Evolutionary conservation across 495 filamentous ascomycete genomes (phyloP).

Genomic region (Neurospora pannonica): DNA sequence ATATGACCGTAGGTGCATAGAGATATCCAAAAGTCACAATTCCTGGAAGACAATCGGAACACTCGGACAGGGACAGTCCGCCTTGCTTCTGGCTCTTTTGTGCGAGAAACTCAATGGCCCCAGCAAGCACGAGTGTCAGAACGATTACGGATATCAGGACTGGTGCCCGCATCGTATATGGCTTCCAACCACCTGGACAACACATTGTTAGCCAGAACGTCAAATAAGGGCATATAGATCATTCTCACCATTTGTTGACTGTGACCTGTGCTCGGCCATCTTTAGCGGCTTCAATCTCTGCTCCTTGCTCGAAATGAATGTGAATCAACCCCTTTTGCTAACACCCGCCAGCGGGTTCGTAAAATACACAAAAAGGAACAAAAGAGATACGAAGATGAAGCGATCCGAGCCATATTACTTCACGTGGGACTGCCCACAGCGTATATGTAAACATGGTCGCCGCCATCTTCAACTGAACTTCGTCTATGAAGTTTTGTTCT

Average conservation of each 20-base stretch:
- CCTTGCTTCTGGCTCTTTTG: slow-evolving; percentile 14
- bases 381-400: too few species aligned
- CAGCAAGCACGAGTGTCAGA: slow-evolving; percentile 17
- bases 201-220: too few species aligned
- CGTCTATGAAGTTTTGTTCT: too few species aligned
- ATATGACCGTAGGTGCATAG: slow-evolving; percentile 32
- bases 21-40: slow-evolving; percentile 23
- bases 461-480: not conserved
- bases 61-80: slow-evolving; percentile 27
- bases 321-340: too few species aligned
- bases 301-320: too few species aligned
- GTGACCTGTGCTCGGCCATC: too few species aligned
- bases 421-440: not conserved
- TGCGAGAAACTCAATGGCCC: slow-evolving; percentile 21
- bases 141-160: slow-evolving; percentile 17
- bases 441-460: not conserved
- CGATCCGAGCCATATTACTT: too few species aligned
- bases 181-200: too few species aligned
- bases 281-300: too few species aligned
- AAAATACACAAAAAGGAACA: not conserved
- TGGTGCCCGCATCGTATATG: slow-evolving; percentile 22
- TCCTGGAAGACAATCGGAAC: slow-evolving; percentile 15
- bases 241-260: too few species aligned
- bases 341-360: not conserved
- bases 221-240: too few species aligned